A percentile compares a stretch with the other conserved stretches of the same genome.
Conservation (phyloP, 1,139 yeast genomes). For the Yamadazyma aaseri region DNA sequence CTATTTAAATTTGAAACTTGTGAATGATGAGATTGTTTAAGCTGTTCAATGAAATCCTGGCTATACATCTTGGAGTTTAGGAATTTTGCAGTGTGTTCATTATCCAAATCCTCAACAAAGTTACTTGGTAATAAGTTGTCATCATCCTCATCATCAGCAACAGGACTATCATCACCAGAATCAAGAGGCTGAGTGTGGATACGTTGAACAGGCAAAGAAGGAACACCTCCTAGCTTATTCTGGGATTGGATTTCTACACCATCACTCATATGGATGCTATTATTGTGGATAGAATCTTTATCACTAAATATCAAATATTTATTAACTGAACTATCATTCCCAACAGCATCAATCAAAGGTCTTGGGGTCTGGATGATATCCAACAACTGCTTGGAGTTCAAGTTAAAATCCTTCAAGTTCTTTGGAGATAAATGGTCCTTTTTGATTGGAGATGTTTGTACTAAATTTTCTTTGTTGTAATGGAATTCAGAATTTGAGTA, state of each 20-base stretch:
- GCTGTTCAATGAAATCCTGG: constrained; percentile 3
- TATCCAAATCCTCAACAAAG: constrained; percentile 3
- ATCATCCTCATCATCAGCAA: not conserved
- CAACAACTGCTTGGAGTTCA: constrained; percentile 4
- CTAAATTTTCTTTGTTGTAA: constrained; percentile 8
- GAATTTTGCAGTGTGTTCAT: constrained; percentile 11
- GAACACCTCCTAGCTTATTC: not conserved
- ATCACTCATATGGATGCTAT: constrained; percentile 1
- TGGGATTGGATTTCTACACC: constrained; percentile 5
- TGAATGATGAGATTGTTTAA: constrained; percentile 3
- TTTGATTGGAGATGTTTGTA: constrained; percentile 9
- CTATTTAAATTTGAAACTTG: constrained; percentile 2
- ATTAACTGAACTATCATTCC: constrained; percentile 7
- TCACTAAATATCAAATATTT: constrained; percentile 9
- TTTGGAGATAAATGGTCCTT: constrained; percentile 1
- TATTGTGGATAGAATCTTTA: constrained; percentile 5
- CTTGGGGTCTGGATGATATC: constrained; percentile 6
- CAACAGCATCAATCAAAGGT: constrained; percentile 3
- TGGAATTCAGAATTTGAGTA: constrained; percentile 1
- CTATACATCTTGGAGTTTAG: constrained; percentile 5
- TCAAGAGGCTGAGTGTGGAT: constrained; percentile 1
- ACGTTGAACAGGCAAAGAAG: not conserved
- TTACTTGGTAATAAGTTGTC: constrained; percentile 2
- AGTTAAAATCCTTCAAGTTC: not conserved
- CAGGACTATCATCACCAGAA: constrained; percentile 3